A percentile compares a stretch with the other conserved stretches of the same genome.
These are phyloP conservation scores for Russula abietina DNA, from an alignment of 768 basidiomycete genomes.

Conservation along the genomic window DNA sequence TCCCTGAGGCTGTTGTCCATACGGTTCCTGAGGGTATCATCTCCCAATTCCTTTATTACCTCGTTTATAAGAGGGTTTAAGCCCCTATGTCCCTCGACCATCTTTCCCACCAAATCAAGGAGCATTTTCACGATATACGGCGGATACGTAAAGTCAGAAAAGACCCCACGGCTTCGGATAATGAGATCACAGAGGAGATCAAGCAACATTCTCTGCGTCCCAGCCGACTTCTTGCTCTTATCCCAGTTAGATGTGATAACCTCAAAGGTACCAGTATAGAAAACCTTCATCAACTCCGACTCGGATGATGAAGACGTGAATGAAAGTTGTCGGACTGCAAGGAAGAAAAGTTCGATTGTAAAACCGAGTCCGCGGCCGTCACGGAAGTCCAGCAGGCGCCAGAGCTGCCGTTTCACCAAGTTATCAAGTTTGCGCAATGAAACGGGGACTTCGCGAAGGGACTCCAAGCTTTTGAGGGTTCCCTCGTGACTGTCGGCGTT, in stretches of 20 bases:
- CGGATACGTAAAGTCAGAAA: too few relatives aligned
- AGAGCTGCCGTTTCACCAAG: conserved; percentile 4
- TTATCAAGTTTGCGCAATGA: not conserved
- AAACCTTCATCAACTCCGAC: not conserved
- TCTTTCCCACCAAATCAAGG: too few relatives aligned
- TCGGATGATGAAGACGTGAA: not conserved
- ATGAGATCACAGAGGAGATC: too few relatives aligned
- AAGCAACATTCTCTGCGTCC: too few relatives aligned
- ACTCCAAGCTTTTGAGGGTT: not conserved
- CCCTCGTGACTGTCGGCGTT: not conserved
- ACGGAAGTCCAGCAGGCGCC: conserved; percentile 10
- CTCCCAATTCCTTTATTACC: too few relatives aligned
- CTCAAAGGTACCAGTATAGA: not conserved
- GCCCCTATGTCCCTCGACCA: too few relatives aligned
- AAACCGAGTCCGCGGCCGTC: not conserved
- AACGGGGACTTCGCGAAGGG: not conserved
- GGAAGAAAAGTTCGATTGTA: conserved; percentile 11
- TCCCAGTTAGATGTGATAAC: not conserved
- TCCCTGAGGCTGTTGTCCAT: too few relatives aligned
- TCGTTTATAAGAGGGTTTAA: too few relatives aligned
- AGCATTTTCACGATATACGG: too few relatives aligned
- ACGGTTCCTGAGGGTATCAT: too few relatives aligned
- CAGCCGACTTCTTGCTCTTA: not conserved
- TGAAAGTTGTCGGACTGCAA: not conserved
- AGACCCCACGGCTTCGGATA: too few relatives aligned